phyloP scores from a whole-genome alignment of 345 rosid genomes.

The Euphorbia pulcherrima region DNA sequence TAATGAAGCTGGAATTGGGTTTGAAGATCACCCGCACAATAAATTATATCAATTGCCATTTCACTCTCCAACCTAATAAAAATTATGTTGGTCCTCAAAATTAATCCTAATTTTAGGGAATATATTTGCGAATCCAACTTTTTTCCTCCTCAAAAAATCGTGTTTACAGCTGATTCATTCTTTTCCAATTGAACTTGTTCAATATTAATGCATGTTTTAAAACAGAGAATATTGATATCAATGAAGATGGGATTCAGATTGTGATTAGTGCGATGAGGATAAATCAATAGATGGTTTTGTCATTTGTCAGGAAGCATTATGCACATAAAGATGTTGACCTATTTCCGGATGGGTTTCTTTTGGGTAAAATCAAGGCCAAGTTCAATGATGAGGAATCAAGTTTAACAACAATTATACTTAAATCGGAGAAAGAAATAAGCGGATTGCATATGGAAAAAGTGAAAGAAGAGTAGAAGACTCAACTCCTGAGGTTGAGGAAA shows the following conservation, averaged over 20 bases:
- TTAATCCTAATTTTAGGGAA: slow-evolving; percentile 19
- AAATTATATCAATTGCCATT: slow-evolving; percentile 50
- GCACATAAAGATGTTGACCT: slow-evolving; percentile 53
- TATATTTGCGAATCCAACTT: too few relatives aligned
- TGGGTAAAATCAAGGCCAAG: slow-evolving; percentile 64
- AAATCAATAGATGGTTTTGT: slow-evolving; percentile 58
- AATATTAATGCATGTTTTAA: slow-evolving; percentile 50
- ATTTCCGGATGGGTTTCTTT: slow-evolving; percentile 53
- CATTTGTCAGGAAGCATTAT: slow-evolving; percentile 70
- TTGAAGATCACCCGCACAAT: slow-evolving; percentile 64
- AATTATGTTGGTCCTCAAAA: slow-evolving; percentile 59
- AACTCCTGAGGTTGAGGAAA: not conserved
- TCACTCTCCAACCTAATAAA: slow-evolving; percentile 47
- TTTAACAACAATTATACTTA: slow-evolving; percentile 61
- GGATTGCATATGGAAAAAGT: slow-evolving; percentile 56
- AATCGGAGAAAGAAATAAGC: slow-evolving; percentile 48
- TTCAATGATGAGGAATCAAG: slow-evolving; percentile 49
- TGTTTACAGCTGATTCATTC: not conserved
- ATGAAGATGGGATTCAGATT: slow-evolving; percentile 54
- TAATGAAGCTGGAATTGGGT: slow-evolving; percentile 77
- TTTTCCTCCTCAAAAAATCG: too few relatives aligned
- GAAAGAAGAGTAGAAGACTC: slow-evolving; percentile 12
- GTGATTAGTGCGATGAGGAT: slow-evolving; percentile 52
- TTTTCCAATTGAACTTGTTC: not conserved
- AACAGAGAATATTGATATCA: slow-evolving; percentile 59